Base-by-base conservation (phyloP, 495 filamentous ascomycete genomes). In the Trichoderma asperelloides region DNA sequence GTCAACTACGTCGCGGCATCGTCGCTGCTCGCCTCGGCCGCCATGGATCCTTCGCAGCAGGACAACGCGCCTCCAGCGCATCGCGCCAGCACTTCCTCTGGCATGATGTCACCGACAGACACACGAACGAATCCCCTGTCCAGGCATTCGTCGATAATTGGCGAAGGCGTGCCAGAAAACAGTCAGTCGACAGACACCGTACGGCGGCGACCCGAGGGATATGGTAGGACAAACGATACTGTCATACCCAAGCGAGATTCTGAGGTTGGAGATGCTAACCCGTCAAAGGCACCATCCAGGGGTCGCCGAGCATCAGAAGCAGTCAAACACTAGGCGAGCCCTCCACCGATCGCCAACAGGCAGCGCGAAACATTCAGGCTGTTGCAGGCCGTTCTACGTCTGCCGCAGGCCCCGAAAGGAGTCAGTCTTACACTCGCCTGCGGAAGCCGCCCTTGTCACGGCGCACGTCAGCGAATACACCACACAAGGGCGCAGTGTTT, bases 401-500 rank as follows among this genome's bases (percentile, higher is more conserved):
- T 28, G 55, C 55, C 3, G 55, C 55, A 27, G 55, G 55, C 3
- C 55, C 84, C n/a, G 84, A 85, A 55, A 79, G 87, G 64, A 77
- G 81, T 63, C 82, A 82, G 69, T 71, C 78, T 40, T 65, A 65
- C 33, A 6, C 39, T 5, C 85, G 82, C 68, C 80, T 86, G n/a
- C 88, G 86, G 72, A 93, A 91, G 73, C 91, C 90, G 15, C 73
- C 82, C 27, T 84, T 92, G 76, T 73, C 85, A 55, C 89, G 91
- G 65, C 85, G 91, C 62, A 81, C 87, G 69, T 91, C 92, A 37
- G 82, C 87, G 11, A 83, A 86, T 67, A 82, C 84, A 18, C 92
- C 91, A 21, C 87, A 93, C 70, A 88, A 89, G 69, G 90, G 92
- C 16, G 91, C 92, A 74, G 86, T 91, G 69, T 99, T 97, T 76